Evolutionary conservation across 495 filamentous ascomycete genomes (phyloP), one percentile per base, ranked within the genome.

Genomic region (Penicillium coprophilum): DNA sequence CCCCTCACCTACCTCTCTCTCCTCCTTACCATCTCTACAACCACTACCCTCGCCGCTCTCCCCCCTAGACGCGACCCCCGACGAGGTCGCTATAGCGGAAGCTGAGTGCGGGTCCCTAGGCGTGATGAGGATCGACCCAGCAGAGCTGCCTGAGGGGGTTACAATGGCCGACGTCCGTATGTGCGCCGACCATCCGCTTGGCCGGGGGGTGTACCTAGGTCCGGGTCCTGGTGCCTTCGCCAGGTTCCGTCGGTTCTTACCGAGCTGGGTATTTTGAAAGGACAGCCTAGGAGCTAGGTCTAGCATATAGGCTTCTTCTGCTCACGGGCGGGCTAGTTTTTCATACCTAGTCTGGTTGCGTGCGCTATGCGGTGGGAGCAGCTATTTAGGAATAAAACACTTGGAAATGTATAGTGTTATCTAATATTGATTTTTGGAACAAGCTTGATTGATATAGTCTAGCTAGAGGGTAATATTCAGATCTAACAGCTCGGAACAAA

Each of bases 151-250:
- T 10, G 56, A 63, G 60, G 60, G 56, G 17, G 53, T 59, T 49
- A 32, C 28, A 32, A 49, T 56, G 40, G 20, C 47, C 46, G 60
- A 63, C 48, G 60, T 63, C 56, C 60, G 60, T 47, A 56, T 59
- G 60, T 63, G 60, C 60, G 56, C 56, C 28, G 56, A 59, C 44
- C 60, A 63, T 45, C 60, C 60, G 41, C 60, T 59, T 28, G 60
- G 60, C 50, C 40, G 46, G 41, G 38, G 46, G 41, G 58, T 31
- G 40, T 48, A 20, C 43, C 58, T 50, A 40, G 58, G 34, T 45
- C 48, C 49, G 30, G 53, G 53, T 49, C 53, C 53, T 53, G 58
- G 58, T 50, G 55, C 51, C 52, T 55, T 58, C 19, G 41, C 51
- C 44, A 49, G 52, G 48, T 40, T 63, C 34, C 60, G 56, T 59